phyloP scores from a whole-genome alignment of 2,329 filamentous ascomycete genomes.

The Phialocephala sp. region DNA sequence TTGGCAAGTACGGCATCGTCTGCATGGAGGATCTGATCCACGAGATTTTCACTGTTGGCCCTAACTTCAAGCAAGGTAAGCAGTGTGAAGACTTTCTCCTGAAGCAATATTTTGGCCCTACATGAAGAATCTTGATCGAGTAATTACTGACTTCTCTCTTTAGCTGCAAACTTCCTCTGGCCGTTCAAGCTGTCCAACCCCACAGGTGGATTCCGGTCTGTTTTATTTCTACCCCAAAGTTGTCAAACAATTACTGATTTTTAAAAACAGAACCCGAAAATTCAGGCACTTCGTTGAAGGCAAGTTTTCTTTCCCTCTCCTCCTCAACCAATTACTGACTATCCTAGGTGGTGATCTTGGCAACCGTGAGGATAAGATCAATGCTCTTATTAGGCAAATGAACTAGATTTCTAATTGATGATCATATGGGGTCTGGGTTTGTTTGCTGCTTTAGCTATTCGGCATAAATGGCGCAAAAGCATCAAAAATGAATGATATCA shows the following conservation, averaged over 20 bases:
- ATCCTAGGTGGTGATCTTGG: constrained; percentile 81
- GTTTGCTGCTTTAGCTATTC: constrained; percentile 22
- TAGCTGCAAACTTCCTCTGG: constrained; percentile 91
- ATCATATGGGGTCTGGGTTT: constrained; percentile 21
- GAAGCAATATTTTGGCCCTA: not conserved
- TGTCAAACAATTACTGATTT: not conserved
- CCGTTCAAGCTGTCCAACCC: constrained; percentile 99
- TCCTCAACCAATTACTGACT: too few relatives aligned
- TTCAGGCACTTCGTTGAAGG: constrained; percentile 61
- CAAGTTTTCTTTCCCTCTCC: too few relatives aligned
- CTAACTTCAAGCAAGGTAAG: constrained; percentile 91
- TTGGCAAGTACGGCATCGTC: constrained; percentile 98
- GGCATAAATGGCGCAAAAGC: constrained; percentile 25
- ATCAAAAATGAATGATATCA: constrained; percentile 31
- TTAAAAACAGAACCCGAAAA: constrained; percentile 37
- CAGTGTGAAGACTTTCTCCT: constrained; percentile 7
- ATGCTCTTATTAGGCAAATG: constrained; percentile 75
- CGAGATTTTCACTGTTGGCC: constrained; percentile 98
- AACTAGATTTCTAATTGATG: constrained; percentile 66
- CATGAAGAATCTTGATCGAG: not conserved
- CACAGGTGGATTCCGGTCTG: constrained; percentile 84
- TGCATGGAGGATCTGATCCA: constrained; percentile 99
- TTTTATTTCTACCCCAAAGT: constrained; percentile 48
- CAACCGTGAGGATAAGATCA: constrained; percentile 44
- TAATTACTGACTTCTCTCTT: not conserved